Evolutionary conservation across 257 asterid genomes (phyloP).

Genomic region (Knoxia roxburghii): DNA sequence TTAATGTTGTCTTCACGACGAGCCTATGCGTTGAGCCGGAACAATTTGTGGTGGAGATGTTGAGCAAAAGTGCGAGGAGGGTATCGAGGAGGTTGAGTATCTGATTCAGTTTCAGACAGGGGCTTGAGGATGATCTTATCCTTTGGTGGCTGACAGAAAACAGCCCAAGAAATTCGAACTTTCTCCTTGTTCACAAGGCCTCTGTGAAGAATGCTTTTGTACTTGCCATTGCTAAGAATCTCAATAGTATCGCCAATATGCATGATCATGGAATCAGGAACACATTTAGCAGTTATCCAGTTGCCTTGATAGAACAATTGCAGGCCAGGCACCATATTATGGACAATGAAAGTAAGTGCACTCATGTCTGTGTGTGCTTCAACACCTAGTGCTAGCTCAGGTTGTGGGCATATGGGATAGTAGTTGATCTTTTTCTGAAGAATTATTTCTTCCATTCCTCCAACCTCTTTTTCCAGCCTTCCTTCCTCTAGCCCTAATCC

Average conservation of each 20-base stretch:
- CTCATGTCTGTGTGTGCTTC: conserved; percentile 88
- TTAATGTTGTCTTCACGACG: background rate
- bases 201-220: conserved; percentile 78
- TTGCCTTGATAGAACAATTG: conserved; percentile 64
- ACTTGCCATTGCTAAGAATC: conserved; percentile 79
- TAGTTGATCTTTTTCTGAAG: conserved; percentile 84
- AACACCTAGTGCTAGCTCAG: conserved; percentile 90
- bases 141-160: conserved; percentile 83
- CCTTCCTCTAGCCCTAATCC: conserved; percentile 62
- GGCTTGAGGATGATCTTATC: conserved; percentile 66
- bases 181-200: conserved; percentile 77
- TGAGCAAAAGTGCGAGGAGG: conserved; percentile 74
- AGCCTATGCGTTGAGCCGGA: conserved; percentile 10
- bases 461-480: conserved; percentile 69
- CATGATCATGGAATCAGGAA: conserved; percentile 81
- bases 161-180: conserved; percentile 86
- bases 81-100: conserved; percentile 50
- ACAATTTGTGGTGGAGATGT: conserved; percentile 69
- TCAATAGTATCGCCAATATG: conserved; percentile 88
- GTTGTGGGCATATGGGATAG: conserved; percentile 92
- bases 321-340: conserved; percentile 92
- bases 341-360: conserved; percentile 91
- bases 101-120: conserved; percentile 60
- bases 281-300: conserved; percentile 89
- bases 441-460: conserved; percentile 67